Conservation (phyloP, 1,284 basidiomycete species). For the Melanopsichium pennsylvanicum region DNA sequence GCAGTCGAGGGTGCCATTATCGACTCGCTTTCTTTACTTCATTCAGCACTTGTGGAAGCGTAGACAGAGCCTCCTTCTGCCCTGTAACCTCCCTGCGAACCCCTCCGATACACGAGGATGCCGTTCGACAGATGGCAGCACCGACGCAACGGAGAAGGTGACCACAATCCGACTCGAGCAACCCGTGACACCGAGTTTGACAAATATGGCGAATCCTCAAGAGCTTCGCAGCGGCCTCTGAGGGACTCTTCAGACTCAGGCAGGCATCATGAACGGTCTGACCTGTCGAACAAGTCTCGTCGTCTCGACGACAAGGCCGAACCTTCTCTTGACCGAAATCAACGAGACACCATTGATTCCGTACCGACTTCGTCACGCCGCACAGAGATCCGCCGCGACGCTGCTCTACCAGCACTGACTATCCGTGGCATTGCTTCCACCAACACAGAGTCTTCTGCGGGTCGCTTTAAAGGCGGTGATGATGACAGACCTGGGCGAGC, state of each 20-base stretch:
- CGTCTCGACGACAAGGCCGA: conserved; percentile 16
- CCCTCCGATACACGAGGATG: no score
- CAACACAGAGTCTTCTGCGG: conserved; percentile 9
- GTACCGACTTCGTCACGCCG: conserved; percentile 13
- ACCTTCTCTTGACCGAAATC: background rate
- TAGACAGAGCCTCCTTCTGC: no score
- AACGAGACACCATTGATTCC: conserved; percentile 1
- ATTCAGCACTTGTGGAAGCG: no score
- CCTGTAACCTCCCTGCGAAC: no score
- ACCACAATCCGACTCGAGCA: background rate
- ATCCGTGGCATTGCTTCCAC: conserved; percentile 30
- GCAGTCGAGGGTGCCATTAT: no score
- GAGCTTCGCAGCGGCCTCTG: conserved; percentile 4
- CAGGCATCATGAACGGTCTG: conserved; percentile 8
- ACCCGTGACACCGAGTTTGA: background rate
- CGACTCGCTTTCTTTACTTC: background rate
- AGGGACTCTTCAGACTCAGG: conserved; percentile 3
- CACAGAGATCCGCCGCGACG: conserved; percentile 9
- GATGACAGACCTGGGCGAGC: conserved; percentile 9
- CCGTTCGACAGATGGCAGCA: conserved; percentile 33
- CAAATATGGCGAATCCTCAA: conserved; percentile 9
- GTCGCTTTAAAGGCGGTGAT: background rate
- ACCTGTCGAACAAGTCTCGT: conserved; percentile 28
- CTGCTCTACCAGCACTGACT: conserved; percentile 10
- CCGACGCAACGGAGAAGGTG: conserved; percentile 19